phyloP scores from a whole-genome alignment of 1,284 basidiomycete species.

The Pterulicium gracile region DNA sequence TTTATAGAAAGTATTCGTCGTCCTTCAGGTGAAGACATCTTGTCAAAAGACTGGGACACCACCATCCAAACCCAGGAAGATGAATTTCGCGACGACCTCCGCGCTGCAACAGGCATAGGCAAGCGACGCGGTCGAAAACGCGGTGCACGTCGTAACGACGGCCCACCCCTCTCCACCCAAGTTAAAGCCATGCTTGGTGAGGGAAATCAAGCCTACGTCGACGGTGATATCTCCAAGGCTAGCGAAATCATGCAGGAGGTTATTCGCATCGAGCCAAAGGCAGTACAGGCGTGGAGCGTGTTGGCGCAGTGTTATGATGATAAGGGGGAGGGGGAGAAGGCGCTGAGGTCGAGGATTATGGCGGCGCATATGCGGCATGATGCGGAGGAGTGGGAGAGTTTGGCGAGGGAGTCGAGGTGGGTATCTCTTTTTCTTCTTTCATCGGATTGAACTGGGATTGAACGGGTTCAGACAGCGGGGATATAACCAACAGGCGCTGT shows the following conservation, averaged over 20 bases:
- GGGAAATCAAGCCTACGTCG: slow-evolving; percentile 83
- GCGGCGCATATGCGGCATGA: slow-evolving; percentile 83
- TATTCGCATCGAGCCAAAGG: slow-evolving; percentile 86
- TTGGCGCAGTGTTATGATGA: slow-evolving; percentile 75
- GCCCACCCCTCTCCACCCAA: slow-evolving; percentile 68
- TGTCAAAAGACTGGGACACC: slow-evolving; percentile 61
- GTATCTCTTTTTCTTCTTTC: neutral
- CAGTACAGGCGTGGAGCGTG: slow-evolving; percentile 78
- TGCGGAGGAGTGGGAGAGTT: slow-evolving; percentile 77
- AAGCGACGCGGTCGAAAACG: slow-evolving; percentile 35
- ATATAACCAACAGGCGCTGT: slow-evolving; percentile 77
- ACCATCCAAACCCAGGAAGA: slow-evolving; percentile 53
- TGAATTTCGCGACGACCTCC: slow-evolving; percentile 58
- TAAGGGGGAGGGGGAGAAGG: slow-evolving; percentile 55
- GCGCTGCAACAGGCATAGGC: slow-evolving; percentile 63
- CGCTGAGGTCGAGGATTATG: slow-evolving; percentile 80
- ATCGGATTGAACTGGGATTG: slow-evolving; percentile 2
- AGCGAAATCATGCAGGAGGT: slow-evolving; percentile 83
- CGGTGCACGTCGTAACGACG: slow-evolving; percentile 21
- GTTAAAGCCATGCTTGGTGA: slow-evolving; percentile 75
- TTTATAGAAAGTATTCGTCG: slow-evolving; percentile 50
- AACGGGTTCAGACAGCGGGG: slow-evolving; percentile 43
- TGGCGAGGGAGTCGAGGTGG: slow-evolving; percentile 70
- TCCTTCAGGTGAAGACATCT: slow-evolving; percentile 30
- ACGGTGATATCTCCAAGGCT: slow-evolving; percentile 57